Base-by-base conservation (phyloP, 1,284 basidiomycete species). In the Thecaphora thlaspeos region DNA sequence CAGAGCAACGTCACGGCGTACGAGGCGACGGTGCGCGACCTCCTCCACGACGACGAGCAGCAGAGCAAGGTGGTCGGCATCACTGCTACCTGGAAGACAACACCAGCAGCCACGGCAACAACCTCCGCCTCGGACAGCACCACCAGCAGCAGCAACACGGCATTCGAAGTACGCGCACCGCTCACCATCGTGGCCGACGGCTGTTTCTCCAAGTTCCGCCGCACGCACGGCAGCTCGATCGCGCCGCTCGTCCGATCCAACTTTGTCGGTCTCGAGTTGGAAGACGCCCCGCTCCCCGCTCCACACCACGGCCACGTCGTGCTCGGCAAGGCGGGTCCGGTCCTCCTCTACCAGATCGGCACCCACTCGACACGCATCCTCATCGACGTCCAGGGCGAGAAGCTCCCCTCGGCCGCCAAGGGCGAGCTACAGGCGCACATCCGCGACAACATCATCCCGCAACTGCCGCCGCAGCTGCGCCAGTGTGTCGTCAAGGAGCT, bases 111-210 rank as follows among this genome's bases (percentile, higher is more conserved):
- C n/a, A n/a, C n/a, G n/a, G n/a, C n/a, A n/a, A n/a, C n/a, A n/a
- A n/a, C n/a, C n/a, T n/a, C n/a, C n/a, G n/a, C n/a, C n/a, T n/a
- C n/a, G n/a, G n/a, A n/a, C n/a, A n/a, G n/a, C n/a, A n/a, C n/a
- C n/a, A n/a, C n/a, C n/a, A n/a, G n/a, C n/a, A n/a, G n/a, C n/a
- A n/a, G n/a, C n/a, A n/a, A n/a, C n/a, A n/a, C n/a, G 28, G 8
- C 53, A 14, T 63, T 63, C 41, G 77, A 79, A 45, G 77, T 81
- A 47, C 84, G 82, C 51, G 91, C 89, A 0, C 85, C 88, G 41
- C 79, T 98, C 41, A 91, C 91, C 41, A 82, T 98, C 75, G 81
- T 97, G 51, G 91, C 92, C 8, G 94, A 98, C 78, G 94, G 94
- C 0, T 96, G 91, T 79, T 91, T 92, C 79, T 94, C 91, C 40